Evolutionary conservation across 2,329 filamentous ascomycete species (phyloP).

Genomic region (Bipolaris cookei): DNA sequence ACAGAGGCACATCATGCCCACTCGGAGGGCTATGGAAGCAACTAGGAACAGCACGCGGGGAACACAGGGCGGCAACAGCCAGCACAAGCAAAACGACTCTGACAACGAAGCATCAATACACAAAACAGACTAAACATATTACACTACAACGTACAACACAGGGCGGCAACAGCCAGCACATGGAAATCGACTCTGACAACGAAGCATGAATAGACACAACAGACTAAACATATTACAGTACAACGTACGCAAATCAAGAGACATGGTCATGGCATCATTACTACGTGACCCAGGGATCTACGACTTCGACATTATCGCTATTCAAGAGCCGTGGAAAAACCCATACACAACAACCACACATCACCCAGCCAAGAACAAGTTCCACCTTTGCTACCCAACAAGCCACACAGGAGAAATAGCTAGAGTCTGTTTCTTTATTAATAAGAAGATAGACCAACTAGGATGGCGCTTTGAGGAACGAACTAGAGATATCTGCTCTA

Average conservation of each 20-base stretch:
- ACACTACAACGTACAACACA: too few relatives aligned
- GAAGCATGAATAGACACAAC: constrained; percentile 20
- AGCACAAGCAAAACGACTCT: too few relatives aligned
- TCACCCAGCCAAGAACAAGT: constrained; percentile 25
- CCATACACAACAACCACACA: too few relatives aligned
- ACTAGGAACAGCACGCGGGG: constrained; percentile 5
- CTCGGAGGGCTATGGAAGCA: constrained; percentile 14
- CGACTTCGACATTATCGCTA: constrained; percentile 30
- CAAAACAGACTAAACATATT: too few relatives aligned
- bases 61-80: too few relatives aligned
- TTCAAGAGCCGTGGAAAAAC: too few relatives aligned
- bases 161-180: constrained; percentile 12
- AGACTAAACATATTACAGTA: too few relatives aligned
- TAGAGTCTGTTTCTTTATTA: too few relatives aligned
- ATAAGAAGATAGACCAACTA: too few relatives aligned
- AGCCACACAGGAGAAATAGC: constrained; percentile 9
- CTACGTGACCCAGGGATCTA: constrained; percentile 25
- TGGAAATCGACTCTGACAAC: constrained; percentile 16
- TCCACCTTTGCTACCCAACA: constrained; percentile 24
- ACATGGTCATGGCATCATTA: constrained; percentile 29
- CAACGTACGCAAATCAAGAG: constrained; percentile 27
- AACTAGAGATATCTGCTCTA: too few relatives aligned
- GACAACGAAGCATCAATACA: too few relatives aligned
- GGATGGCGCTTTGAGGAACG: too few relatives aligned
- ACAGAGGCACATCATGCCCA: constrained; percentile 10